These are phyloP conservation scores for Solanum boliviense DNA, from an alignment of 257 asterid species.

Conservation along the genomic window DNA sequence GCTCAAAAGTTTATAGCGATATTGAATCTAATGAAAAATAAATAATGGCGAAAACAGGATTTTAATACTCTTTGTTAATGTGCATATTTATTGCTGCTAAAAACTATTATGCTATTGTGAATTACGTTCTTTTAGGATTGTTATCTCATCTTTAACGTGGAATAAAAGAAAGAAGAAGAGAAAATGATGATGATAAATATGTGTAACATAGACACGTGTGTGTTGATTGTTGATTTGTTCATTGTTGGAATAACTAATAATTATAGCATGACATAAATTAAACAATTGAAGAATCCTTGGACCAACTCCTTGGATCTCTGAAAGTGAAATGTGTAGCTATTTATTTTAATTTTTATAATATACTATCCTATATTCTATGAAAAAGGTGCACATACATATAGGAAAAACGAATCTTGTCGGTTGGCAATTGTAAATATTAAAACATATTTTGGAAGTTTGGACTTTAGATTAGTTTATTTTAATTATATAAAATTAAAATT, in stretches of 20 bases:
- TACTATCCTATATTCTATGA: neutral
- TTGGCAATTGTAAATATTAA: neutral
- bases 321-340: neutral
- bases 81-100: too few species aligned
- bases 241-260: neutral
- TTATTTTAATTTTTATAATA: neutral
- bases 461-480: neutral
- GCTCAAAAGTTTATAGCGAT: too few species aligned
- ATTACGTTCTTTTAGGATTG: too few species aligned
- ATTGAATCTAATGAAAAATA: too few species aligned
- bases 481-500: neutral
- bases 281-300: neutral
- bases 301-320: neutral
- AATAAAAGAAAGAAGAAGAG: rapidly evolving
- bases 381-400: neutral
- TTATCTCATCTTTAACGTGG: too few species aligned
- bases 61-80: too few species aligned
- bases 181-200: neutral
- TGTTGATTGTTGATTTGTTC: neutral
- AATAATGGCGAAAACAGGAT: rapidly evolving
- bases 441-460: neutral
- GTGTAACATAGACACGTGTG: neutral
- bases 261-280: neutral
- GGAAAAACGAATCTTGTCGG: neutral
- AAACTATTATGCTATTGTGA: rapidly evolving